Evolutionary conservation across 1,284 basidiomycete genomes (phyloP), one percentile per base, ranked within the genome.

Genomic region (Erythrobasidium hasegawianum): DNA sequence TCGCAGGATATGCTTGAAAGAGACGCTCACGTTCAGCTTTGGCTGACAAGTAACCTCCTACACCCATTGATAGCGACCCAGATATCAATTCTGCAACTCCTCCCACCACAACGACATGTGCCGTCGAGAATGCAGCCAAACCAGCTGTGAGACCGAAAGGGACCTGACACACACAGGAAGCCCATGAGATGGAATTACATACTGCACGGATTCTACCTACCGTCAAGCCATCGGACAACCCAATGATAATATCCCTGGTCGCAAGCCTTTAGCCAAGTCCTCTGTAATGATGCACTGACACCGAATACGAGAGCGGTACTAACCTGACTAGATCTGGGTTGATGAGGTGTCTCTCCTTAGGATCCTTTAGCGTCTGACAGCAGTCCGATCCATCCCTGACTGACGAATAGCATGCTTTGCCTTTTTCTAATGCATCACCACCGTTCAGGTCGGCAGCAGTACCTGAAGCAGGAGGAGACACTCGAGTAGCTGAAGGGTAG

Each of bases 41-140:
- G 0, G 94, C 92, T 1, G 92, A 92, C 64, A 98, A 87, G 82
- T 95, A 97, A 24, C 95, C 94, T 65, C 95, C 95, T 57, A 97
- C 89, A 68, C 94, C 94, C 95, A 97, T 98, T 14, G 80, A 81
- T 69, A 97, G 90, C 7, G 92, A 89, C 18, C 93, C 93, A 1
- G 92, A 90, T 65, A 93, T 89, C 70, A 95, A 85, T 61, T 74
- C 69, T 11, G 71, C 69, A 20, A 73, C 59, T 2, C 69, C 72
- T 8, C 62, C 71, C 29, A 71, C 66, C 57, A 74, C 89, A 72
- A 97, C 94, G 39, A 96, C 82, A 59, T 83, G 85, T 11, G 89
- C 90, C 71, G 88, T 86, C 57, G 93, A 93, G 18, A 97, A 83
- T 1, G 89, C 90, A 0, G 92, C 92, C 11, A 97, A 83, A 71